Conservation (phyloP, 78 protist genomes). For the Monocercomonoides exilis region DNA sequence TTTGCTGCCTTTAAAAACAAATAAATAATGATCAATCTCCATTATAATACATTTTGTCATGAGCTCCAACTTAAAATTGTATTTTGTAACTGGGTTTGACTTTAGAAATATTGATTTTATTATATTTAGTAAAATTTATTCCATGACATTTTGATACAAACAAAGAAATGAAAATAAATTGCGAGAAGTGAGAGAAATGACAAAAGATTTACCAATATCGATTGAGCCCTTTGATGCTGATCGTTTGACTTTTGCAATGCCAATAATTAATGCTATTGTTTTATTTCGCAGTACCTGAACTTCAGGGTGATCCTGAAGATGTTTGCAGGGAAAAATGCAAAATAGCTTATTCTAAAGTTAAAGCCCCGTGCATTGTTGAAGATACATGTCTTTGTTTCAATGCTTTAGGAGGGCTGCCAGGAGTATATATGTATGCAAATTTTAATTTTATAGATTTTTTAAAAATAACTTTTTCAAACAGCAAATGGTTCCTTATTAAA, state of each 20-base stretch:
- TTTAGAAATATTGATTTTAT: no score
- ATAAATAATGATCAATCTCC: no score
- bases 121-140: no score
- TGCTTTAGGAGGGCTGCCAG: constrained; percentile 87
- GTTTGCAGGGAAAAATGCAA: constrained; percentile 61
- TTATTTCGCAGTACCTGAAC: constrained; percentile 72
- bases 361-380: constrained; percentile 78
- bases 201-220: background rate
- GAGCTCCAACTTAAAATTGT: no score
- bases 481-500: constrained; percentile 87
- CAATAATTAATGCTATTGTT: no score
- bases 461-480: constrained; percentile 1
- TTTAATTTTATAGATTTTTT: background rate
- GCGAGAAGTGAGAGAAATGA: constrained; percentile 22
- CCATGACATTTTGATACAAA: no score
- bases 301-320: constrained; percentile 88
- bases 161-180: constrained; percentile 23
- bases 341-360: constrained; percentile 53
- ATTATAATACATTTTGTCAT: no score
- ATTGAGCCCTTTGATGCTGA: background rate
- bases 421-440: constrained; percentile 62
- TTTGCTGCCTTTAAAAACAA: no score
- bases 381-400: constrained; percentile 92
- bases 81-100: no score
- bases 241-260: background rate